phyloP scores from a whole-genome alignment of 2,329 filamentous ascomycete species.

The Trichoderma endophyticum region DNA sequence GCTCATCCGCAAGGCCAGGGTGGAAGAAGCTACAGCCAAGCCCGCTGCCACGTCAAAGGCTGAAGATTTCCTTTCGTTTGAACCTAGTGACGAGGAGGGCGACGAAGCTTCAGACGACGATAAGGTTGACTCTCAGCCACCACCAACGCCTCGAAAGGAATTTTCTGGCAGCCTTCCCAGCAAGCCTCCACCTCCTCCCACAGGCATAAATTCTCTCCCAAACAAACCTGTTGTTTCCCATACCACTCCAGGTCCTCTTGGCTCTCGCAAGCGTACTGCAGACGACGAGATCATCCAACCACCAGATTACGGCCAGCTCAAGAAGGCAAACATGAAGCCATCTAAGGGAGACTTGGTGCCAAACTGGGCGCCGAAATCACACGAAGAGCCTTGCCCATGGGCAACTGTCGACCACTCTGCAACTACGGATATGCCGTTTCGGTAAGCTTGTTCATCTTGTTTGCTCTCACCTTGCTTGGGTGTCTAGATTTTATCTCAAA shows the following conservation, averaged over 20 bases:
- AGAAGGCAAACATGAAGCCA: constrained; percentile 49
- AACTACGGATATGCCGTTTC: constrained; percentile 51
- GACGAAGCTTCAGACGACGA: constrained; percentile 16
- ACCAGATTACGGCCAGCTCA: constrained; percentile 50
- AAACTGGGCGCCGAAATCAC: constrained; percentile 48
- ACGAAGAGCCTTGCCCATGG: constrained; percentile 61
- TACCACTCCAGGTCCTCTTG: constrained; percentile 46
- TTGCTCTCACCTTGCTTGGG: not conserved
- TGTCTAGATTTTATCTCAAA: not conserved
- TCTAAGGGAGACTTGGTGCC: constrained; percentile 48
- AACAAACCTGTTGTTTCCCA: constrained; percentile 13
- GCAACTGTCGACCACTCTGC: constrained; percentile 51
- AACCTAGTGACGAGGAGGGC: constrained; percentile 58
- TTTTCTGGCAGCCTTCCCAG: not conserved
- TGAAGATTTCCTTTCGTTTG: constrained; percentile 89
- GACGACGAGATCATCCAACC: constrained; percentile 67
- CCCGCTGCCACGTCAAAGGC: constrained; percentile 53
- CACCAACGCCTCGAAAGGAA: constrained; percentile 18
- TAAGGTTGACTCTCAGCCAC: constrained; percentile 25
- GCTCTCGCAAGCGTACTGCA: constrained; percentile 70
- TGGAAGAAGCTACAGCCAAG: constrained; percentile 52
- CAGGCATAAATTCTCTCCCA: constrained; percentile 9
- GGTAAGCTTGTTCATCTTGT: constrained; percentile 41
- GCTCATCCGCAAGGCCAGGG: constrained; percentile 83
- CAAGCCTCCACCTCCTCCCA: constrained; percentile 22